Base-by-base conservation (phyloP, 441 rosid genomes). In the Rhodomyrtus psidioides region DNA sequence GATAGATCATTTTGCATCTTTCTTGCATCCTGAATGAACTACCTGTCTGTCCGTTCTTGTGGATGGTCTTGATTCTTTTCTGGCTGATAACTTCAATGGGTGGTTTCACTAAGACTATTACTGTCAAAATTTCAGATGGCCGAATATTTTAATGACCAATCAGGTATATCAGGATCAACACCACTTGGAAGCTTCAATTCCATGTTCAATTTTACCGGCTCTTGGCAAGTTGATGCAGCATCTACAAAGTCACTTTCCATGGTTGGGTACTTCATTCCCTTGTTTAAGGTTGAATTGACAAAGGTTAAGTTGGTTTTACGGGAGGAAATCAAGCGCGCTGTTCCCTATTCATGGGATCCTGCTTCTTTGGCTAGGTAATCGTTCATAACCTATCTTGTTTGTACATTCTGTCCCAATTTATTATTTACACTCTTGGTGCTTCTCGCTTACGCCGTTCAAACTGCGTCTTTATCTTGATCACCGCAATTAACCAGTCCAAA, bases 131-230 rank as follows among this genome's bases (percentile, higher is more conserved):
- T 86, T 91, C 94, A 94, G 96, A 94, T 94, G 97, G 95, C 93
- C 30, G 90, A 87, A 86, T 86, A 86, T 82, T 94, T 94, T 88
- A 94, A 94, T 57, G 88, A 92, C 88, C 90, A 86, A 81, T 90
- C 94, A 55, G 93, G 94, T 88, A 93, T 94, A 28, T 89, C 90
- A 58, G 96, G 93, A 86, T 85, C 83, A 65, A 90, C 92, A 87
- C 97, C 97, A 19, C 96, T 94, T 17, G 97, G 97, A 89, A 91
- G 96, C 89, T 94, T 94, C 85, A 94, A 94, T 91, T 91, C 97
- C 4, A 92, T 92, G 94, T 94, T 94, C 89, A 94, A 94, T 86
- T 94, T 91, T 90, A 94, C 96, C 8, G 96, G 96, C 54, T 92
- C 95, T 84, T 88, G 95, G 94, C 91, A 90, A 93, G 93, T 89